Evolutionary conservation across 1,284 basidiomycete genomes (phyloP).

Genomic region (Malassezia japonica): DNA sequence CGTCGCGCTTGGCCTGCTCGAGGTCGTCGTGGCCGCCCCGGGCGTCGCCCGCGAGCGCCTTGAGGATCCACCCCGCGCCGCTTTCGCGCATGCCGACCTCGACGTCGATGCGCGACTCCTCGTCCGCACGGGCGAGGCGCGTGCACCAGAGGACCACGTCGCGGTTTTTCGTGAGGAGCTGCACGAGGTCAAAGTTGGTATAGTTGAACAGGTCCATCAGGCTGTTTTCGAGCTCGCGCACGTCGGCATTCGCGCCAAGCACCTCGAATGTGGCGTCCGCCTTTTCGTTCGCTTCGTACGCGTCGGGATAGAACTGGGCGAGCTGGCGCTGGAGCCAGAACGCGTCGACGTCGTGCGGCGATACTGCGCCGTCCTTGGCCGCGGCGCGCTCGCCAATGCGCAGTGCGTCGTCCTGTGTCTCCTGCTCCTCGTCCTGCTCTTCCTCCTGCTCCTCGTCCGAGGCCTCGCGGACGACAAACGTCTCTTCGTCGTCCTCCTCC

Average conservation of each 20-base stretch:
- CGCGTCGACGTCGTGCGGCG: conserved; percentile 83
- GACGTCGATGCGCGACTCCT: conserved; percentile 81
- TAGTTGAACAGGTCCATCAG: conserved; percentile 97
- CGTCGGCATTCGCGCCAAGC: conserved; percentile 71
- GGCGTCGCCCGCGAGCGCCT: conserved; percentile 56
- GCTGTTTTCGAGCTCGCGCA: conserved; percentile 91
- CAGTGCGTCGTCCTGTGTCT: conserved; percentile 30
- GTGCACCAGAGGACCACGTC: conserved; percentile 98
- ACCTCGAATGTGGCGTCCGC: conserved; percentile 74
- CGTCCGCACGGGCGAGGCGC: conserved; percentile 78
- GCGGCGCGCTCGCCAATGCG: conserved; percentile 48
- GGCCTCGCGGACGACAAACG: conserved; percentile 60
- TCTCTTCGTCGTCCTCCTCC: conserved; percentile 76
- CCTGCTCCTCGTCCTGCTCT: conserved; percentile 49
- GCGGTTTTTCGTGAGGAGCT: conserved; percentile 84
- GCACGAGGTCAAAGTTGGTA: conserved; percentile 77
- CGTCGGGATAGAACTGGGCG: conserved; percentile 79
- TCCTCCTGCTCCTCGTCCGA: conserved; percentile 62
- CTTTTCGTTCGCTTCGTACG: conserved; percentile 86
- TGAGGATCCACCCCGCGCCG: conserved; percentile 87
- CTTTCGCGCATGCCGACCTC: conserved; percentile 98
- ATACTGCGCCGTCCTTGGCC: conserved; percentile 55
- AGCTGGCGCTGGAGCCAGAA: conserved; percentile 98
- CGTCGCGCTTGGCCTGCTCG: conserved; percentile 52
- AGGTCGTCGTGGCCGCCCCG: conserved; percentile 58